phyloP scores from a whole-genome alignment of 2,329 filamentous ascomycete species.

The Scedosporium boydii region DNA sequence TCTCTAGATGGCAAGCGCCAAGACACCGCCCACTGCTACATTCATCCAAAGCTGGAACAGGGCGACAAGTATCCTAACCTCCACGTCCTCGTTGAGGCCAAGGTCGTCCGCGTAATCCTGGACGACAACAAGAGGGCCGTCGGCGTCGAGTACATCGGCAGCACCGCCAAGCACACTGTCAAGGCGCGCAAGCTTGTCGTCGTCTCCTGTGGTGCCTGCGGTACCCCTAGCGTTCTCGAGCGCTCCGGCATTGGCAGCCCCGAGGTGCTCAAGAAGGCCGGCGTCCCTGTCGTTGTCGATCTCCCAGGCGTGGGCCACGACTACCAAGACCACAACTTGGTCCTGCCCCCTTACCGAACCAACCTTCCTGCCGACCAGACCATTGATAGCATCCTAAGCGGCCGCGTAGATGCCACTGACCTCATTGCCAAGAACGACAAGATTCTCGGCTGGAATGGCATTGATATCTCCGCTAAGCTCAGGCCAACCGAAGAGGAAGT shows the following conservation, averaged over 20 bases:
- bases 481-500: slow-evolving; percentile 43
- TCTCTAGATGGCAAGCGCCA: slow-evolving; percentile 40
- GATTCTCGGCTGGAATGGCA: slow-evolving; percentile 43
- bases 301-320: slow-evolving; percentile 38
- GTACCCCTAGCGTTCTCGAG: slow-evolving; percentile 44
- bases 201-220: slow-evolving; percentile 25
- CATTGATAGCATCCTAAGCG: slow-evolving; percentile 18
- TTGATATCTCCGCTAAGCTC: slow-evolving; percentile 43
- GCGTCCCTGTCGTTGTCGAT: slow-evolving; percentile 38
- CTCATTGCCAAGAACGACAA: slow-evolving; percentile 15
- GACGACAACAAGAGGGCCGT: slow-evolving; percentile 25
- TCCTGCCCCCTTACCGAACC: slow-evolving; percentile 40
- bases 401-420: slow-evolving; percentile 12
- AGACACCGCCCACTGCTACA: slow-evolving; percentile 45
- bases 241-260: slow-evolving; percentile 51
- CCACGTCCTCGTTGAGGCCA: slow-evolving; percentile 38
- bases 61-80: slow-evolving; percentile 38
- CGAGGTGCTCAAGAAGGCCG: slow-evolving; percentile 29
- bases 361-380: slow-evolving; percentile 35
- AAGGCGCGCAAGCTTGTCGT: slow-evolving; percentile 34
- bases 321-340: slow-evolving; percentile 34
- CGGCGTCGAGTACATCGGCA: slow-evolving; percentile 26
- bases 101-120: slow-evolving; percentile 24
- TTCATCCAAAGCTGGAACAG: slow-evolving; percentile 39
- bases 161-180: slow-evolving; percentile 26